phyloP scores from a whole-genome alignment of 352 stramenopile genomes.

The Phytopythium cucurbitacearum region DNA sequence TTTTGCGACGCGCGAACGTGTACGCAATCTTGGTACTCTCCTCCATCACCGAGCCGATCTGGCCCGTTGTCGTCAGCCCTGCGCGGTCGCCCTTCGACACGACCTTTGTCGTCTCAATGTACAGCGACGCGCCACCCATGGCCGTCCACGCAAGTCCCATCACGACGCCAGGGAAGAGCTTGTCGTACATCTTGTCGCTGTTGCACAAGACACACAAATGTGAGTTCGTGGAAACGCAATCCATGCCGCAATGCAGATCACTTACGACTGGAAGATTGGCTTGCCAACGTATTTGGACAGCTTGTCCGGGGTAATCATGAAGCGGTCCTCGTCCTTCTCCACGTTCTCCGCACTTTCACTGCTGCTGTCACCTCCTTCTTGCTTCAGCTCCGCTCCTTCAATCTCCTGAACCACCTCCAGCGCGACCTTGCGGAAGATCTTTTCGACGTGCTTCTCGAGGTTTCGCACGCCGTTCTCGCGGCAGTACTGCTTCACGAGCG shows the following conservation, averaged over 20 bases:
- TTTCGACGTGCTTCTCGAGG: constrained; percentile 98
- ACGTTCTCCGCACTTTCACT: constrained; percentile 9
- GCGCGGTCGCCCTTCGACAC: constrained; percentile 60
- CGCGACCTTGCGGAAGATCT: constrained; percentile 97
- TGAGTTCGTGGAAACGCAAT: background rate
- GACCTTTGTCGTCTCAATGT: constrained; percentile 94
- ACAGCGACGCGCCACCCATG: constrained; percentile 98
- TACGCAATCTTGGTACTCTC: constrained; percentile 97
- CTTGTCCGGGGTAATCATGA: constrained; percentile 92
- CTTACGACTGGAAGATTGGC: constrained; percentile 93
- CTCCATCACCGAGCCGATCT: constrained; percentile 98
- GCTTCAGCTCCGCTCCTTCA: constrained; percentile 23
- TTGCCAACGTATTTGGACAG: constrained; percentile 98
- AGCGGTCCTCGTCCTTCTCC: constrained; percentile 52
- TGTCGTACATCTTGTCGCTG: constrained; percentile 96
- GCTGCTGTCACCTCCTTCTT: constrained; percentile 34
- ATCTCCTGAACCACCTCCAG: constrained; percentile 94
- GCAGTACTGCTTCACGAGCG: constrained; percentile 91
- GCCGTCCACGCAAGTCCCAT: constrained; percentile 99
- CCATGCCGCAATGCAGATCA: constrained; percentile 9
- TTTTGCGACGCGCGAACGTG: constrained; percentile 87
- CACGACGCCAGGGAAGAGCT: constrained; percentile 92
- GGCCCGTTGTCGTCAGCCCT: constrained; percentile 88
- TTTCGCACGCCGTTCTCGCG: constrained; percentile 97
- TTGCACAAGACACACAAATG: constrained; percentile 6